Conservation (phyloP, 306 rosid species). For the Lagenaria siceraria region DNA sequence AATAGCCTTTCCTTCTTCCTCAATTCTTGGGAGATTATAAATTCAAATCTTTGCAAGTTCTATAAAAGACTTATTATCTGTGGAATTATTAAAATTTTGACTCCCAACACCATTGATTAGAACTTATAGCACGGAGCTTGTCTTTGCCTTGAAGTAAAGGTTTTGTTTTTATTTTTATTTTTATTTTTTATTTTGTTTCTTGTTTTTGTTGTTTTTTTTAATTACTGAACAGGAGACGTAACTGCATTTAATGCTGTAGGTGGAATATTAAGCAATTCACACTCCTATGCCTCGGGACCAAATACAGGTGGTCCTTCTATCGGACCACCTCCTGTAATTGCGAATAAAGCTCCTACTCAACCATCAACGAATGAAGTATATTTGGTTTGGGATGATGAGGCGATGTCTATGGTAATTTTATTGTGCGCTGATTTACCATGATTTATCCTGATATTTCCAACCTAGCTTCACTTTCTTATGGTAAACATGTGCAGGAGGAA, state of each 20-base stretch:
- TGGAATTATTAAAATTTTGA: not conserved
- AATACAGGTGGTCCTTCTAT: slow-evolving; percentile 97
- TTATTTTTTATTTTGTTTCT: no score
- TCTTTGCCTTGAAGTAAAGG: not conserved
- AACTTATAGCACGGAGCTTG: not conserved
- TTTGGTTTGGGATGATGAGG: slow-evolving; percentile 99
- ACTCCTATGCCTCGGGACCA: slow-evolving; percentile 96
- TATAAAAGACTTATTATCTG: not conserved
- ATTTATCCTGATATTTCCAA: not conserved
- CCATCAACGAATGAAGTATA: slow-evolving; percentile 92
- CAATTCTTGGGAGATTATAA: not conserved
- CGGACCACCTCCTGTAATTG: slow-evolving; percentile 96
- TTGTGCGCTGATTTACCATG: not conserved
- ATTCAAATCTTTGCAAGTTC: not conserved
- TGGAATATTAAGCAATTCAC: slow-evolving; percentile 48
- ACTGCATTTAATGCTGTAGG: slow-evolving; percentile 28
- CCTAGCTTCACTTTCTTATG: not conserved
- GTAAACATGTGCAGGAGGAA: slow-evolving; percentile 62
- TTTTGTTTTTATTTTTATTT: not conserved
- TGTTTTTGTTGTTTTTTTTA: slow-evolving; percentile 1
- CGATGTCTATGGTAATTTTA: slow-evolving; percentile 90
- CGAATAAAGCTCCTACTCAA: slow-evolving; percentile 80
- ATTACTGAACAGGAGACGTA: slow-evolving; percentile 4
- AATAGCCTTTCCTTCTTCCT: not conserved
- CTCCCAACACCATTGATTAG: not conserved